Base-by-base conservation (phyloP, 345 rosid genomes). In the Dipteronia dyeriana region DNA sequence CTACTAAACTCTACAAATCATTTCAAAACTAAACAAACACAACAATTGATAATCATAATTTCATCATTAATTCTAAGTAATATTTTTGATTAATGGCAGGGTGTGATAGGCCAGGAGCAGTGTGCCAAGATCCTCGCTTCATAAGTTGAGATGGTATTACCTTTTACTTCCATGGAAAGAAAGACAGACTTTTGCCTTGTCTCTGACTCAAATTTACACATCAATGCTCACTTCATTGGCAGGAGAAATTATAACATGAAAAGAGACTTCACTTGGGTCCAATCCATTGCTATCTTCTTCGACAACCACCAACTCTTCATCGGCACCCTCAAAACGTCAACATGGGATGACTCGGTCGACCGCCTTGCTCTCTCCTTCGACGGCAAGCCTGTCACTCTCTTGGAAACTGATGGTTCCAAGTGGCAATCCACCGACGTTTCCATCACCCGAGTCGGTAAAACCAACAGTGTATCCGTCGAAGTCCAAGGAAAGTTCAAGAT, bases 131-230 rank as follows among this genome's bases (percentile, higher is more conserved):
- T 71, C 94, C 93, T 13, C 80, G 91, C 43, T 92, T 92, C 86
- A 80, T 90, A 12, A 91, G 91, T 19, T 93, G 90, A 16, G 91
- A 90, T 4, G 90, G 92, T 19, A 80, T 87, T 34, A 85, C 94
- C 78, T 90, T 90, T 82, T 92, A 90, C 85, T 92, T 87, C 90
- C 94, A 92, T 57, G 97, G 91, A 66, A 86, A 85, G 82, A 90
- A 84, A 69, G 90, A 90, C 75, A 74, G 86, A 88, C 80, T 89
- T 86, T 59, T 87, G 88, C 77, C 87, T 90, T 17, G 74, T 87
- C 59, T 85, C 93, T 0, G 91, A 87, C 66, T 73, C 86, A 70
- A 85, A 86, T 77, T 82, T 87, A 41, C 88, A 85, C 85, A 85
- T 86, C 82, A 87, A 86, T 26, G 93, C 85, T 34, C 88, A 86